Evolutionary conservation across 371 early-diverging fungal genomes (phyloP), one percentile per base, ranked within the genome.

Genomic region (Lichtheimia hyalospora): DNA sequence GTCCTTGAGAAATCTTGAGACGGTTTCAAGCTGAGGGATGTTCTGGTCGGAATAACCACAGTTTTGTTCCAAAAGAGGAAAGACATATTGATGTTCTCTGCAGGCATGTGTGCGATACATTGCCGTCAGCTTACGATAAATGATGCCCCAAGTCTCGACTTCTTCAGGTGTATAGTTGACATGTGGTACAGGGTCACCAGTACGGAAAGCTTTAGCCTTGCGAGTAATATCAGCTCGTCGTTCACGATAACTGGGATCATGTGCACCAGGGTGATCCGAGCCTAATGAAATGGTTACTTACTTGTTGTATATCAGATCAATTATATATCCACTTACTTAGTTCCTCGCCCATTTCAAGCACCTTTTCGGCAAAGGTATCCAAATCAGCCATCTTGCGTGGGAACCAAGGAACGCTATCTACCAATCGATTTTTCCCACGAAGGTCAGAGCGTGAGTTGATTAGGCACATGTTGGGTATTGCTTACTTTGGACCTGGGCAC

Each of bases 201-300:
- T 89, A 59, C 89, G 84, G 74, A 91, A 90, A 16, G 82, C 86
- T 69, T 89, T 89, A 49, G 98, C 98, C 70, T 88, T 88, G 46
- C 81, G 73, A 41, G 96, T 93, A 58, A 98, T 96, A 57, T 93
- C 92, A 14, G 84, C 78, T 28, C 98, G 86, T 43, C 98, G 87
- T 34, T 80, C 84, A 49, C 97, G 88, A 79, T 97, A 98, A 39
- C 63, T 86, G 14, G 84, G 79, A 65, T 98, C 98, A 28, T 85
- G 81, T 61, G 95, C 96, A 42, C 98, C 98, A 16, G 97, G 96
- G 68, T 96, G 96, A 68, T 96, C 96, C 34, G 95, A 89, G 49
- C 89, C 92, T 79, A 42, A 41, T 48, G n/a, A 51, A 16, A 42
- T 3, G 49, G 28, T 34, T 8, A 34, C 10, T 8, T 34, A 10